A percentile compares a stretch with the other conserved stretches of the same genome.
Evolutionary conservation across 257 asterid species (phyloP).

Genomic region (Solanum acaule): DNA sequence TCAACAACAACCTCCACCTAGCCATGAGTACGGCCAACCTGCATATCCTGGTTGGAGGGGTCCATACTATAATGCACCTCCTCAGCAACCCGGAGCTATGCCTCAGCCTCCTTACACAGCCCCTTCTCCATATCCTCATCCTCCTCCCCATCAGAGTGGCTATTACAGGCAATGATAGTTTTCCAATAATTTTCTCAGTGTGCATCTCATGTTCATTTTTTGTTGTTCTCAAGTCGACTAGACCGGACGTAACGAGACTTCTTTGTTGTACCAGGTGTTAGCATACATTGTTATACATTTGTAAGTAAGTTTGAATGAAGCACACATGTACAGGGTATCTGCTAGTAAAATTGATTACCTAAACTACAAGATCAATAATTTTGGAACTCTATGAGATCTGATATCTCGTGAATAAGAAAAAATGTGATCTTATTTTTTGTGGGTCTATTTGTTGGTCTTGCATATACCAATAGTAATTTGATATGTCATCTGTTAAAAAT

Average conservation of each 20-base stretch:
- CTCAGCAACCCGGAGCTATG: conserved; percentile 75
- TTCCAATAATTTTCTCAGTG: neutral
- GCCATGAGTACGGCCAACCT: conserved; percentile 76
- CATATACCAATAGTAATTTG: neutral
- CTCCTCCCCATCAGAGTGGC: conserved; percentile 64
- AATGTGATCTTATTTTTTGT: neutral
- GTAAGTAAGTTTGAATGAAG: neutral
- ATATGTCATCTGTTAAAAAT: fast-evolving
- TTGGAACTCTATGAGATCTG: neutral
- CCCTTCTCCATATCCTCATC: conserved; percentile 67
- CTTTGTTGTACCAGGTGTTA: neutral
- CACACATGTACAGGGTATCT: neutral
- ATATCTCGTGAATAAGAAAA: neutral
- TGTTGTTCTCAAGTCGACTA: neutral
- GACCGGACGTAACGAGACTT: neutral
- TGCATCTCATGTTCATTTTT: neutral
- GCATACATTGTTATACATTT: neutral
- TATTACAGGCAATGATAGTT: conserved; percentile 57
- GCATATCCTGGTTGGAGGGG: conserved; percentile 96
- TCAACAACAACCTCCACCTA: conserved; percentile 41
- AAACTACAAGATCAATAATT: neutral
- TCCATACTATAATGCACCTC: conserved; percentile 71
- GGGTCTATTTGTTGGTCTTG: neutral
- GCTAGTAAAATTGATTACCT: neutral
- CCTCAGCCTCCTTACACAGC: conserved; percentile 78